Evolutionary conservation across 768 basidiomycete species (phyloP), one percentile per base, ranked within the genome.

Genomic region (Russula foetens): DNA sequence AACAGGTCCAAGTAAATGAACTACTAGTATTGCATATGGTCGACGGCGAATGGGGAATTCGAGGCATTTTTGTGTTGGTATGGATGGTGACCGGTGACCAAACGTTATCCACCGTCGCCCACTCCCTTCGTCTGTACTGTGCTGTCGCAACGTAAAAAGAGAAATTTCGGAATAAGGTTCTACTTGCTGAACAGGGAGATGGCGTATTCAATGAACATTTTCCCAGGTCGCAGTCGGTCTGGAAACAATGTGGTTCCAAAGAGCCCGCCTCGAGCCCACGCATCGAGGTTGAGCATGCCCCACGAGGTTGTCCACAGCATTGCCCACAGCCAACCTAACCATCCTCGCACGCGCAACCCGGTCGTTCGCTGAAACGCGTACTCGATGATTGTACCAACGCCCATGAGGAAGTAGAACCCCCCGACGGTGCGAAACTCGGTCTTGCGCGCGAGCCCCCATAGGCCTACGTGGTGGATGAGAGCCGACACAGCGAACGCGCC

Each of bases 401-500:
- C 84, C 63, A 79, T 82, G 67, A 82, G 69, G 47, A 86, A 41
- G 67, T 86, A 88, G 68, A 81, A 85, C 2, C 78, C 79, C 1
- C 72, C 70, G 7, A 82, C 71, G 8, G 58, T 54, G 7, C 58
- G 14, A 0, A 80, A 76, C 43, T 86, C 79, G 1, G 73, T 71
- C 19, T 82, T 84, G 5, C 74, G 73, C 1, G 77, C 79, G 80
- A 86, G 79, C 7, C 81, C 82, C 75, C 79, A 85, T 53, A 82
- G 59, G 15, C 81, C 84, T 17, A 79, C 39, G 61, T 82, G 76
- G 58, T 90, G 88, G 4, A 88, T 66, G 7, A 81, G 21, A 4
- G 78, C 84, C 0, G 87, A 89, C 7, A 80, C 61, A 3, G 79
- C 53, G 68, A 88, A 89, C 3, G 78, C 79, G 8, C 84, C 85